phyloP scores from a whole-genome alignment of 352 stramenopile genomes.

The Aphanomyces stellatus region DNA sequence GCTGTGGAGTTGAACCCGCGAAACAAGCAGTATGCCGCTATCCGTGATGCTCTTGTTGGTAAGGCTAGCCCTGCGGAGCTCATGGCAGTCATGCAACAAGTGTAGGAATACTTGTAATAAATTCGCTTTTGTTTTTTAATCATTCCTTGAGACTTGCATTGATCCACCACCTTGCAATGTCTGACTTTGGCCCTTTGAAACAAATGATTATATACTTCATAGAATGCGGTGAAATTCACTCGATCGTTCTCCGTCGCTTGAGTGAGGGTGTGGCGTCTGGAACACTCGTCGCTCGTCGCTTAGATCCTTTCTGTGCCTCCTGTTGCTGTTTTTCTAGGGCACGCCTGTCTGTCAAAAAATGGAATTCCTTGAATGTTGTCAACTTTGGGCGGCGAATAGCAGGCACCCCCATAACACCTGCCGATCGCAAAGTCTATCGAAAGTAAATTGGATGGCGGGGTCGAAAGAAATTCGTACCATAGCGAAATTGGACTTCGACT shows the following conservation, averaged over 20 bases:
- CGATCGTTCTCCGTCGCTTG: neutral
- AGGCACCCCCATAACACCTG: conserved; percentile 12
- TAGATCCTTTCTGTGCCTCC: neutral
- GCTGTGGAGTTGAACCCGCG: conserved; percentile 3
- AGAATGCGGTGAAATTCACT: too few relatives aligned
- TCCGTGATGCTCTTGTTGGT: conserved; percentile 9
- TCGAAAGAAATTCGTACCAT: neutral
- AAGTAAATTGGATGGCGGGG: neutral
- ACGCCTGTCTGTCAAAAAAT: neutral
- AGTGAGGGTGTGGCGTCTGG: neutral
- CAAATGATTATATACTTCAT: too few relatives aligned
- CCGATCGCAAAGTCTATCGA: conserved; percentile 14
- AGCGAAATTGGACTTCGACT: neutral
- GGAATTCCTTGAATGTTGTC: conserved; percentile 9
- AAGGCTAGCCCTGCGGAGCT: conserved; percentile 18
- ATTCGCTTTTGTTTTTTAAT: too few relatives aligned
- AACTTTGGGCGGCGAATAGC: conserved; percentile 16
- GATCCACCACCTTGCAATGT: too few relatives aligned
- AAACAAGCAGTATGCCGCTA: conserved; percentile 11
- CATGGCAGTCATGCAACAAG: conserved; percentile 19
- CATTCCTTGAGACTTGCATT: too few relatives aligned
- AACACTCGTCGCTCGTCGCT: neutral
- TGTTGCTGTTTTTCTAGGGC: conserved; percentile 1
- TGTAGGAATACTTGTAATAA: neutral
- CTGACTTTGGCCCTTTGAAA: too few relatives aligned